Evolutionary conservation across 495 filamentous ascomycete genomes (phyloP), one percentile per base, ranked within the genome.

Genomic region (Alectoria sarmentosa): DNA sequence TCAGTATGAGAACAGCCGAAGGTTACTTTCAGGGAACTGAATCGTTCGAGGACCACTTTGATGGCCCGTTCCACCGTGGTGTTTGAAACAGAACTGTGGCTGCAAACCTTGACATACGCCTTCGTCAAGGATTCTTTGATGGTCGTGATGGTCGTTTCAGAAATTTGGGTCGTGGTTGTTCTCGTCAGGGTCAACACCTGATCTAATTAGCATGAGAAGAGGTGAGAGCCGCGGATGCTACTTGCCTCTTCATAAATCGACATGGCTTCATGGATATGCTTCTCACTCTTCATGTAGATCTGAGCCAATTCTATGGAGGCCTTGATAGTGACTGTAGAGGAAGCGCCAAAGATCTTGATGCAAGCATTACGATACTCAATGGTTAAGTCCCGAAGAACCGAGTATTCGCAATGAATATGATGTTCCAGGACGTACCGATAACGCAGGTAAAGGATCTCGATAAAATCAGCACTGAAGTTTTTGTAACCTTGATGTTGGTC

Each of bases 101-200:
- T 75, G 64, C 78, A 75, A 61, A 79, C 68, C 14, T 74, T 76
- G 26, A 79, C 69, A 63, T 85, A 87, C 9, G 86, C 72, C 71
- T 81, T 81, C 1, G 84, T 82, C 58, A 88, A 74, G 41, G 82
- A 77, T 68, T 82, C 78, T 72, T 84, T 87, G 69, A 86, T 73
- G 6, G 74, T 77, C 54, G 83, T 83, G 17, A 80, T 77, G 4
- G 78, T 75, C 4, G 79, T 78, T 37, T 77, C 74, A 1, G 74
- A 74, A 70, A 78, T 79, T 41, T 78, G 74, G 1, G 75, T 73
- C 19, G 76, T 70, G 13, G 69, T 69, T 34, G 52, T 34, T 34
- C 7, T 55, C 46, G 75, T 80, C 2, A 73, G 79, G 9, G 75
- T 77, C 58, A 77, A 79, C 4, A 70, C 46, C 61, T 70, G 62